Evolutionary conservation across 2,329 filamentous ascomycete species (phyloP), one percentile per base, ranked within the genome.

Genomic region (Capronia coronata): DNA sequence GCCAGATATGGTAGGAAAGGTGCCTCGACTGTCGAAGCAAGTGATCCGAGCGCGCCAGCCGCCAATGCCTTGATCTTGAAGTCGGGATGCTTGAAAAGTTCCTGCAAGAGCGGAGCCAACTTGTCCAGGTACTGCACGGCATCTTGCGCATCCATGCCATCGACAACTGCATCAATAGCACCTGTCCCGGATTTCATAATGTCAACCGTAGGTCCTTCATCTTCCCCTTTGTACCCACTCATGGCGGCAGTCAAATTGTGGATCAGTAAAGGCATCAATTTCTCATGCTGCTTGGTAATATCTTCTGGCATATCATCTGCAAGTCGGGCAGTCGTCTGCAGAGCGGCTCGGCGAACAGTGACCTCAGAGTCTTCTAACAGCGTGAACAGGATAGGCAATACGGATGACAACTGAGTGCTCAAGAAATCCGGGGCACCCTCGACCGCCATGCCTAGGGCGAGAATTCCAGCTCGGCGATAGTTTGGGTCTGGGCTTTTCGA

Each of bases 371-470:
- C 93, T 64, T 88, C 68, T 32, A 98, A 80, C 7, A 97, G 78
- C 63, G 81, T 82, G 50, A 96, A 76, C 51, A 97, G 82, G 60
- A 87, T 77, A 42, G 93, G 93, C 67, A 97, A 80, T 59, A 97
- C 85, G 58, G 84, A 79, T 63, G 84, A 78, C 55, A 97, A 80
- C 70, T 98, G 93, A 16, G 90, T 95, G 57, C 87, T 88, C 64
- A 97, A 89, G 70, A 97, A 98, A 68, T 98, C 93, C 13, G 93
- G 93, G 23, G 93, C 91, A 61, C 93, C 93, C 74, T 97, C 93
- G 46, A 95, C 91, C 61, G 87, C 91, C 74, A 91, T 94, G 52
- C 91, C 91, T 3, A 98, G 79, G 42, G 91, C 85, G 55, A 97
- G 77, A 64, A 97, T 93, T 69, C 87, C 90, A 47, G 91, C 90